Conservation (phyloP, 2,329 filamentous ascomycete species). For the Nectriaceae sp. region DNA sequence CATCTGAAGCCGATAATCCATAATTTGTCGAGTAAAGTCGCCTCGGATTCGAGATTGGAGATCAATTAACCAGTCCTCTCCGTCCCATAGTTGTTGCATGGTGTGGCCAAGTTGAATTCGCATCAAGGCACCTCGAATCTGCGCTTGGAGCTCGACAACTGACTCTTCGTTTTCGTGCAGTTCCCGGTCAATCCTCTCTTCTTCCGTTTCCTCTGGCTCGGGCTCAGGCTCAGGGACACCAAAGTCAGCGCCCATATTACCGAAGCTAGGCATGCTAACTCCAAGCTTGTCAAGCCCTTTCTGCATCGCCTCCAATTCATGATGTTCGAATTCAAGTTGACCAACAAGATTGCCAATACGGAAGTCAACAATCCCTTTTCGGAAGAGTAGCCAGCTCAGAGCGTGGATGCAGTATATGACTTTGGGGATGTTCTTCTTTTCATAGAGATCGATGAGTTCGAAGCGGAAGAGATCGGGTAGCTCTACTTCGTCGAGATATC, state of each 20-base stretch:
- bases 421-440: slow-evolving; percentile 99
- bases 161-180: slow-evolving; percentile 72
- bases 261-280: slow-evolving; percentile 95
- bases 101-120: slow-evolving; percentile 75
- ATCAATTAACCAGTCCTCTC: slow-evolving; percentile 75
- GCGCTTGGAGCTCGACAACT: slow-evolving; percentile 81
- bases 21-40: slow-evolving; percentile 82
- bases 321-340: slow-evolving; percentile 95
- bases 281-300: slow-evolving; percentile 96
- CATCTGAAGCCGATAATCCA: slow-evolving; percentile 82
- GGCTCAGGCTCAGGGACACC: slow-evolving; percentile 74
- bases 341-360: slow-evolving; percentile 95
- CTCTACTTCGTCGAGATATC: slow-evolving; percentile 87
- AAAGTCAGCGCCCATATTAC: slow-evolving; percentile 95
- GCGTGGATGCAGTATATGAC: slow-evolving; percentile 99
- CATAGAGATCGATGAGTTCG: slow-evolving; percentile 95
- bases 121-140: slow-evolving; percentile 78
- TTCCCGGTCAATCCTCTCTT: slow-evolving; percentile 83
- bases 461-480: slow-evolving; percentile 95
- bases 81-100: slow-evolving; percentile 91
- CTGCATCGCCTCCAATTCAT: slow-evolving; percentile 95
- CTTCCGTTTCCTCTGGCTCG: slow-evolving; percentile 83
- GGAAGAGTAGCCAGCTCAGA: slow-evolving; percentile 93
- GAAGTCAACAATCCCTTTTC: slow-evolving; percentile 93
- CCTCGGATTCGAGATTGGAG: slow-evolving; percentile 86